Evolutionary conservation across 257 asterid genomes (phyloP), one percentile per base, ranked within the genome.

Genomic region (Asclepias syriaca): DNA sequence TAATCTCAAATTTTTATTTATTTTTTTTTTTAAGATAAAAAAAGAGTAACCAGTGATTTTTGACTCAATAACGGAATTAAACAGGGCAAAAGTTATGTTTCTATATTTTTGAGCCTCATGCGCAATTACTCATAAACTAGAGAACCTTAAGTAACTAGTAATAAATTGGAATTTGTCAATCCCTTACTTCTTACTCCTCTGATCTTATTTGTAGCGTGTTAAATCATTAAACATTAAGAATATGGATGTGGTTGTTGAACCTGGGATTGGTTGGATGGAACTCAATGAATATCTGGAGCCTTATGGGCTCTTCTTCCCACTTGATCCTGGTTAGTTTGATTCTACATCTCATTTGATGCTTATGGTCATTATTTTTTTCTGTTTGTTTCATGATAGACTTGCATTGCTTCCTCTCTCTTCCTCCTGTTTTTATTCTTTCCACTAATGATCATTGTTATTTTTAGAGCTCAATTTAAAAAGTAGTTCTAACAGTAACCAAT

Each of bases 221-320:
- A 88, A 84, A 85, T 77, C 93, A 40, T 81, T 95, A 77, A 85
- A 95, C 75, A 81, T 95, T 69, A 87, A 82, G 80, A 96, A 95
- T 87, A 88, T 95, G 99, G 99, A 95, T 81, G 97, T 95, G 65
- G 93, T 95, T 69, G 99, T 95, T 82, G 99, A 95, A 81, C 96
- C 99, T 79, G 99, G 99, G 77, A 87, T 90, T 80, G 99, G 97
- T 69, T 95, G 98, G 99, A 88, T 90, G 88, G 99, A 91, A 83
- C 98, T 95, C 67, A 95, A 95, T 77, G 98, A 91, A 37, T 90
- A 85, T 81, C 85, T 94, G 59, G 97, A 94, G 85, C 95, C 98
- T 37, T 90, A 86, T 83, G 99, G 97, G 65, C 90, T 95, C 78
- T 91, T 95, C 83, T 95, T 95, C 73, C 99, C 99, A 77, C 87